Conservation (phyloP, 139 green algal genomes). For the Diplosphaera chodatii region DNA sequence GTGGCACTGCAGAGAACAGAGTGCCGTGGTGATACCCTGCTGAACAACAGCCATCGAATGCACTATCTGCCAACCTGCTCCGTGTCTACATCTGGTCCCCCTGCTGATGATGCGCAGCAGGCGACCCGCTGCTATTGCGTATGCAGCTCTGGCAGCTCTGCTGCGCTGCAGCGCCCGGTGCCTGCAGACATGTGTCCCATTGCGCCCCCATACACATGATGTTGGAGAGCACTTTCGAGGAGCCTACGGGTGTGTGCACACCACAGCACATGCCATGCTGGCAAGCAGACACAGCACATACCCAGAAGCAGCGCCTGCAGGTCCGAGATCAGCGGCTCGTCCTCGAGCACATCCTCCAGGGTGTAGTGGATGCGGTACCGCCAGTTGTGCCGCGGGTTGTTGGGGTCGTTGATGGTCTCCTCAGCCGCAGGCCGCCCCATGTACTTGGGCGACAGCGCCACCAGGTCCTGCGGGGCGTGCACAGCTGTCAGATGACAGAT, state of each 20-base stretch:
- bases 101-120: too few relatives aligned
- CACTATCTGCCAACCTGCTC: too few relatives aligned
- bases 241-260: too few relatives aligned
- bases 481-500: neutral
- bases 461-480: constrained; percentile 42
- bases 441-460: constrained; percentile 39
- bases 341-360: constrained; percentile 45
- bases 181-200: too few relatives aligned
- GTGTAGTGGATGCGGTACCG: constrained; percentile 48
- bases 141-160: neutral
- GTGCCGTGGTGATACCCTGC: too few relatives aligned
- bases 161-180: neutral
- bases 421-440: constrained; percentile 50
- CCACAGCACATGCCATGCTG: too few relatives aligned
- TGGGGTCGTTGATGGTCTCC: constrained; percentile 96
- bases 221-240: too few relatives aligned
- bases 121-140: neutral
- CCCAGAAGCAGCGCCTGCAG: constrained; percentile 12
- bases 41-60: too few relatives aligned
- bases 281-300: neutral
- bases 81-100: too few relatives aligned
- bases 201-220: too few relatives aligned
- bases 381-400: constrained; percentile 93
- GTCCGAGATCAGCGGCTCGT: constrained; percentile 10
- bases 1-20: too few relatives aligned